A percentile compares a stretch with the other conserved stretches of the same genome.
Evolutionary conservation across 257 asterid species (phyloP).

Genomic region (Lycium barbarum): DNA sequence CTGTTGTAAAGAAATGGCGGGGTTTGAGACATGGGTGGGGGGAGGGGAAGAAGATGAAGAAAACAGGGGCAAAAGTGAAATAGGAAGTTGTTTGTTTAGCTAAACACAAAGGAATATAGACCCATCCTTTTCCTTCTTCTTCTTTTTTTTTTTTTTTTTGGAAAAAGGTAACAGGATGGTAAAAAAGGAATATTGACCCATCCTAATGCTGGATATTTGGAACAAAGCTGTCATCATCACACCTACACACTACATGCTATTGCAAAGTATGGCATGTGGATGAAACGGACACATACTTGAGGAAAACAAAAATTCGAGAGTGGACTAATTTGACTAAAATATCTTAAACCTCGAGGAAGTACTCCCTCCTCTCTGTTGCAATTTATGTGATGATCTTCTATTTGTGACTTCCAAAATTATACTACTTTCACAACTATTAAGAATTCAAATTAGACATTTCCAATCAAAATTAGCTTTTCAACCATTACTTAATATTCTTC

Average conservation of each 20-base stretch:
- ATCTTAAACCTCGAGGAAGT: not conserved
- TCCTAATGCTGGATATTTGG: not conserved
- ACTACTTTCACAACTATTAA: not conserved
- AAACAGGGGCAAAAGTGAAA: not conserved
- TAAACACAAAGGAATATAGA: not conserved
- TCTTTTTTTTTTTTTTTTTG: too few species aligned
- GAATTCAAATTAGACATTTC: slow-evolving; percentile 17
- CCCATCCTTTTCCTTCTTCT: too few species aligned
- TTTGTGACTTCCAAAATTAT: not conserved
- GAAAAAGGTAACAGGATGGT: too few species aligned
- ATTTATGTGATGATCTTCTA: not conserved
- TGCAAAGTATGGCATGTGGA: not conserved
- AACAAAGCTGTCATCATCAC: not conserved
- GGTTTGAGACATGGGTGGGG: not conserved
- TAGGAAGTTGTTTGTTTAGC: slow-evolving; percentile 1
- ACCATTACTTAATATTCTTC: not conserved
- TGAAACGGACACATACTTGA: not conserved
- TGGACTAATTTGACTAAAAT: not conserved
- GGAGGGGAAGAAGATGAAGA: slow-evolving; percentile 6
- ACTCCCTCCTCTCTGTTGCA: not conserved
- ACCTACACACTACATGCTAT: not conserved
- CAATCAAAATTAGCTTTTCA: not conserved
- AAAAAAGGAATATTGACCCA: not conserved
- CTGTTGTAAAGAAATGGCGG: not conserved
- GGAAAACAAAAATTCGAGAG: too few species aligned